These are phyloP conservation scores for Podospora anserina DNA, from an alignment of 495 filamentous ascomycete species.

Conservation along the genomic window DNA sequence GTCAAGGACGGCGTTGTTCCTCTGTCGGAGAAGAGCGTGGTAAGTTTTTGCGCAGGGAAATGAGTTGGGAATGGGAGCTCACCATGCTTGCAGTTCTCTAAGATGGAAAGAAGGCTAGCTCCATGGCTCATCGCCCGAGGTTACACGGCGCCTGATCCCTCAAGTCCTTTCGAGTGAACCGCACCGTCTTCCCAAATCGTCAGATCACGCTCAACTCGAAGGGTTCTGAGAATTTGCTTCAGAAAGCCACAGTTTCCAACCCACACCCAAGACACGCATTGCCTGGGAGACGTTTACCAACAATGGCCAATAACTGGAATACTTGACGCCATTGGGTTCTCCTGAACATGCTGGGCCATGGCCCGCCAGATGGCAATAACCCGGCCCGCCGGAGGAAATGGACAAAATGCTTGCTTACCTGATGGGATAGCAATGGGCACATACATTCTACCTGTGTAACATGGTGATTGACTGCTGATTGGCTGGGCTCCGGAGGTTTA, in stretches of 20 bases:
- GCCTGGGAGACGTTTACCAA: too few species aligned
- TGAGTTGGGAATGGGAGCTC: background rate
- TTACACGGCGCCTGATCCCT: constrained; percentile 31
- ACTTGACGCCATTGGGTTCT: too few species aligned
- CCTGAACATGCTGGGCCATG: too few species aligned
- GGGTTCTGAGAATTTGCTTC: background rate
- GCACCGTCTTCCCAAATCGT: background rate
- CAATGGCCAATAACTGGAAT: too few species aligned
- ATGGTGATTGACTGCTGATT: background rate
- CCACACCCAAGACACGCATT: too few species aligned
- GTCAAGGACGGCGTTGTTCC: constrained; percentile 74
- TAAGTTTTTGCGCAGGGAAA: constrained; percentile 28
- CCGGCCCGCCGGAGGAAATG: too few species aligned
- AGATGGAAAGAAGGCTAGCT: constrained; percentile 31
- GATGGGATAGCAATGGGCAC: background rate
- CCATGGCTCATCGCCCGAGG: constrained; percentile 32
- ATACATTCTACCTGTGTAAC: background rate
- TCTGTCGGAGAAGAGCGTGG: constrained; percentile 53
- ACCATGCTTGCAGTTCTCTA: constrained; percentile 32
- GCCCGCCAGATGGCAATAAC: too few species aligned
- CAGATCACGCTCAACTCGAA: background rate
- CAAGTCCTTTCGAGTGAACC: constrained; percentile 34
- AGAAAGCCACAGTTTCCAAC: background rate
- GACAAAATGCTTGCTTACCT: too few species aligned
- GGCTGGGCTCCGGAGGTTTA: background rate